Conservation (phyloP, 768 basidiomycete species). For the Hemileccinum rubropunctum region DNA sequence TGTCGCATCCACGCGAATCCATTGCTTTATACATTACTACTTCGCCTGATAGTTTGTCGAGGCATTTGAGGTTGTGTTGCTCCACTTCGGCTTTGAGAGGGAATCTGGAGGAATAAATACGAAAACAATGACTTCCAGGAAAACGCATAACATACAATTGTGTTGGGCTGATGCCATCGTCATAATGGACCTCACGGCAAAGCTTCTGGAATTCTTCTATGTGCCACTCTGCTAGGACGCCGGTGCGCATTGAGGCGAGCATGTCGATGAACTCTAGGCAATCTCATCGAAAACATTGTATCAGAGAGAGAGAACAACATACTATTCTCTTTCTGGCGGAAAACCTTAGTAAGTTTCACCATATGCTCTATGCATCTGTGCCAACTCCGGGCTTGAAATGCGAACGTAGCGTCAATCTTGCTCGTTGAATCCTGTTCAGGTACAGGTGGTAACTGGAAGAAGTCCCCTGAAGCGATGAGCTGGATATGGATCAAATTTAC, state of each 20-base stretch:
- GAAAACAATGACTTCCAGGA: not conserved
- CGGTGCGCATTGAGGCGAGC: conserved; percentile 98
- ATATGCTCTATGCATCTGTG: conserved; percentile 45
- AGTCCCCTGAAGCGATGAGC: conserved; percentile 75
- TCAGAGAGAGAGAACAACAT: not conserved
- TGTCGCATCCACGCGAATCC: conserved; percentile 46
- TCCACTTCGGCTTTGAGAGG: conserved; percentile 30
- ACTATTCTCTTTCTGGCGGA: conserved; percentile 67
- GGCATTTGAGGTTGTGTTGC: conserved; percentile 18
- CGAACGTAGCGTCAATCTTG: conserved; percentile 51
- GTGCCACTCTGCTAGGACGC: conserved; percentile 60
- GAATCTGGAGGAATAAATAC: conserved; percentile 15
- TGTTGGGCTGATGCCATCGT: conserved; percentile 83
- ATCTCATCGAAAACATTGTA: not conserved
- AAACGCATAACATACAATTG: conserved; percentile 61
- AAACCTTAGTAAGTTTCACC: conserved; percentile 58
- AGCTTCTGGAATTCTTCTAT: conserved; percentile 67
- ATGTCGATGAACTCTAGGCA: conserved; percentile 82
- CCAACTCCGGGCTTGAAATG: conserved; percentile 70
- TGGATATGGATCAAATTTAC: conserved; percentile 27
- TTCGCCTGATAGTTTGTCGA: conserved; percentile 25
- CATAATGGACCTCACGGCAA: conserved; percentile 60
- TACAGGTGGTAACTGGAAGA: conserved; percentile 80
- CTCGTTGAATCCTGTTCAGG: conserved; percentile 47
- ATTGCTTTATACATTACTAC: conserved; percentile 36